phyloP scores from a whole-genome alignment of 2,329 filamentous ascomycete genomes.

The Aspergillus unguis region DNA sequence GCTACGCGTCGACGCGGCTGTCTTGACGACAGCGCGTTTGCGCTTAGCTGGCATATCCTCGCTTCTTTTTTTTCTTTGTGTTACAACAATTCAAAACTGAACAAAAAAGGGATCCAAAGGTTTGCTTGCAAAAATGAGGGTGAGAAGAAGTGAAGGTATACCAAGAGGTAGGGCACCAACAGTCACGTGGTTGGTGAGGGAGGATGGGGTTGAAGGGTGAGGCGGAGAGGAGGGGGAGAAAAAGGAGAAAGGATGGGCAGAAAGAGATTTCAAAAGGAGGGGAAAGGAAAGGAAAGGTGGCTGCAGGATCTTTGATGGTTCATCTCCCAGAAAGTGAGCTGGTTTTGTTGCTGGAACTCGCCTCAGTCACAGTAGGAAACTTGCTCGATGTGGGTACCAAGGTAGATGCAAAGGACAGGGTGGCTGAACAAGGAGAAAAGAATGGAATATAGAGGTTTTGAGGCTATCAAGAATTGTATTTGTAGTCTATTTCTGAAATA shows the following conservation, averaged over 20 bases:
- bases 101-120: background rate
- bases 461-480: too few species aligned
- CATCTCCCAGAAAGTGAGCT: background rate
- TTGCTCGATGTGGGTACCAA: too few species aligned
- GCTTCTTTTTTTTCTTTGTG: background rate
- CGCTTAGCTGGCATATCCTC: background rate
- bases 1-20: background rate
- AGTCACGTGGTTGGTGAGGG: constrained; percentile 14
- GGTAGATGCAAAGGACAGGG: too few species aligned
- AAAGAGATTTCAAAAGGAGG: background rate
- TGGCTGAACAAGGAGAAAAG: too few species aligned
- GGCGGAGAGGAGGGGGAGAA: background rate
- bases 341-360: background rate
- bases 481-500: too few species aligned
- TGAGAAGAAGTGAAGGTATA: constrained; percentile 4
- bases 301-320: background rate
- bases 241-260: background rate
- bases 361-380: too few species aligned
- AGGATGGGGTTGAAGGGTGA: background rate
- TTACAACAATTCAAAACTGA: background rate
- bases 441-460: too few species aligned
- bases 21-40: background rate
- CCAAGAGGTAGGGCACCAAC: constrained; percentile 5
- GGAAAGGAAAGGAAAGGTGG: background rate
- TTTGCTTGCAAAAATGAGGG: background rate